Conservation (phyloP, 2,329 filamentous ascomycete species). For the Neonectria faginata region DNA sequence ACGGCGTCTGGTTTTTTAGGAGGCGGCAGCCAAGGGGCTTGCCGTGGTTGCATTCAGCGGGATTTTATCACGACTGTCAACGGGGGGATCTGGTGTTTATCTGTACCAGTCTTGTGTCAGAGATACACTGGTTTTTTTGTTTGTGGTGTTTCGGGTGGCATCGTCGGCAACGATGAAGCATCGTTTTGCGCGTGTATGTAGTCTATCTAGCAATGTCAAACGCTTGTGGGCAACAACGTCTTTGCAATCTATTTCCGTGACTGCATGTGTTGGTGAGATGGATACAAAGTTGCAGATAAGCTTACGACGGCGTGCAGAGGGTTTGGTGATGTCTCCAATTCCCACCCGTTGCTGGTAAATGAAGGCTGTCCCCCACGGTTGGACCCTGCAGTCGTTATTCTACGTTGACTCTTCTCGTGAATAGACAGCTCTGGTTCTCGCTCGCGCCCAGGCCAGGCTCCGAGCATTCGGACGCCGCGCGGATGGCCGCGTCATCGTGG, state of each 20-base stretch:
- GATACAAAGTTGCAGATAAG: slow-evolving; percentile 28
- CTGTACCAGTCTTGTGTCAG: slow-evolving; percentile 20
- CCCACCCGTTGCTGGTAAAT: slow-evolving; percentile 8
- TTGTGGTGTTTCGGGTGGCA: slow-evolving; percentile 31
- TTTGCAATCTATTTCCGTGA: slow-evolving; percentile 4
- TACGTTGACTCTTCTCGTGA: neutral
- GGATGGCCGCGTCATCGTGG: slow-evolving; percentile 43
- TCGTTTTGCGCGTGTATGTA: slow-evolving; percentile 34
- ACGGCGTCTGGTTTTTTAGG: slow-evolving; percentile 43
- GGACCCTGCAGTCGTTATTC: neutral
- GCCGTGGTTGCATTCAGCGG: slow-evolving; percentile 43
- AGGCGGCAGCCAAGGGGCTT: slow-evolving; percentile 35
- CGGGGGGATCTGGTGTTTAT: slow-evolving; percentile 35
- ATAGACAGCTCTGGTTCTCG: slow-evolving; percentile 12
- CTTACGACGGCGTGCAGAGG: slow-evolving; percentile 22
- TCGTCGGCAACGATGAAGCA: slow-evolving; percentile 20
- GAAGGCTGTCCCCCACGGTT: neutral
- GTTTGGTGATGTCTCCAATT: slow-evolving; percentile 15
- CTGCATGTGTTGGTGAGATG: slow-evolving; percentile 15
- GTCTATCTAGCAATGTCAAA: slow-evolving; percentile 32
- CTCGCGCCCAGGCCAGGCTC: neutral
- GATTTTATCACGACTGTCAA: slow-evolving; percentile 36
- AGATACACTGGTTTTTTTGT: slow-evolving; percentile 14
- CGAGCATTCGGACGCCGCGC: slow-evolving; percentile 28
- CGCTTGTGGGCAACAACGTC: slow-evolving; percentile 29